Evolutionary conservation across 2,329 filamentous ascomycete species (phyloP).

Genomic region (Arthrobotrys megalospora): DNA sequence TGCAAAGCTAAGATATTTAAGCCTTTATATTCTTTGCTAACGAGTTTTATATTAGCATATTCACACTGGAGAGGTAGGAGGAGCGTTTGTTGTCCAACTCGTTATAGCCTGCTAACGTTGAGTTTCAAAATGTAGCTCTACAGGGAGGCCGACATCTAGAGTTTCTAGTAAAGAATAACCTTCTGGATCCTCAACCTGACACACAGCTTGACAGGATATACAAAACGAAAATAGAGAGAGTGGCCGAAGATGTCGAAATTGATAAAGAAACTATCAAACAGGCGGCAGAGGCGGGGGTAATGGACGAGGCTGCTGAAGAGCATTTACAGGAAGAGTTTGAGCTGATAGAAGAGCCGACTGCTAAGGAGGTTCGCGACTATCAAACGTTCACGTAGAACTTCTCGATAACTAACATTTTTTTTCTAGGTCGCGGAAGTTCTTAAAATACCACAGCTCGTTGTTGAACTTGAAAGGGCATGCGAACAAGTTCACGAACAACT

Average conservation of each 20-base stretch:
- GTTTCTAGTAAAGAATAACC: conserved; percentile 81
- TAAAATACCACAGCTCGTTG: conserved; percentile 78
- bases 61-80: conserved; percentile 78
- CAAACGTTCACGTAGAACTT: neutral
- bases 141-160: conserved; percentile 87
- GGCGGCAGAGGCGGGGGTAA: conserved; percentile 66
- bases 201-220: conserved; percentile 83
- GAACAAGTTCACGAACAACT: conserved; percentile 76
- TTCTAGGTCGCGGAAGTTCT: conserved; percentile 74
- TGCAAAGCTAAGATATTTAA: neutral
- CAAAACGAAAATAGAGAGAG: conserved; percentile 60
- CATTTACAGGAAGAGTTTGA: conserved; percentile 65
- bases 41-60: conserved; percentile 53
- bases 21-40: conserved; percentile 33
- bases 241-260: conserved; percentile 27
- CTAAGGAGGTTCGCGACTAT: conserved; percentile 51
- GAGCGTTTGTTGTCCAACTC: conserved; percentile 25
- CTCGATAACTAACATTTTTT: conserved; percentile 4
- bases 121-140: conserved; percentile 72
- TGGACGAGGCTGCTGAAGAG: conserved; percentile 65
- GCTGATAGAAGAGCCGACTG: conserved; percentile 66
- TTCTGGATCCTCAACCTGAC: conserved; percentile 78
- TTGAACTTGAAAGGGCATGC: conserved; percentile 82
- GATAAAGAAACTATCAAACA: conserved; percentile 65
- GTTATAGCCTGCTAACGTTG: conserved; percentile 3